Evolutionary conservation across 2,329 filamentous ascomycete species (phyloP).

Genomic region (Colletotrichum sp.): DNA sequence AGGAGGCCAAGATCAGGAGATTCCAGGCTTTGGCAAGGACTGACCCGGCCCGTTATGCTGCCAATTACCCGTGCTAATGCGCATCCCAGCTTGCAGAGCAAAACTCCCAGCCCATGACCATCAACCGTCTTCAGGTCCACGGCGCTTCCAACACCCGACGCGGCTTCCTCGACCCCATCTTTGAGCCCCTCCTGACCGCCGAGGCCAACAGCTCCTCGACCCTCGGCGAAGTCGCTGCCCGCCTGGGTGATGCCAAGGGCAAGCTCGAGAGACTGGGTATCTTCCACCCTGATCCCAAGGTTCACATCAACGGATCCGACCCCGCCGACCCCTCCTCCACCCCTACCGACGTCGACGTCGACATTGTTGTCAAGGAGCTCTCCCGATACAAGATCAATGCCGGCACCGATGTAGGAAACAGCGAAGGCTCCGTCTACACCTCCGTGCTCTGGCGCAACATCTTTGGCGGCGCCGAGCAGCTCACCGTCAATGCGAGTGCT

Average conservation of each 20-base stretch:
- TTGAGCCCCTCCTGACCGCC: constrained; percentile 77
- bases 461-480: constrained; percentile 89
- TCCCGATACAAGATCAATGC: constrained; percentile 88
- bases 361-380: constrained; percentile 82
- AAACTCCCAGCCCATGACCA: constrained; percentile 70
- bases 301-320: constrained; percentile 81
- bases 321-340: constrained; percentile 71
- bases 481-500: constrained; percentile 85
- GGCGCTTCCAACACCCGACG: constrained; percentile 84
- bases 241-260: constrained; percentile 72
- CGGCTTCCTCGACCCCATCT: constrained; percentile 81
- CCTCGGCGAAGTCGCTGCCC: constrained; percentile 77
- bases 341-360: constrained; percentile 81
- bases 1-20: constrained; percentile 44
- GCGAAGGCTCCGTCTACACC: constrained; percentile 91
- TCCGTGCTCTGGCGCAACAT: constrained; percentile 89
- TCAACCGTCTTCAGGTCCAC: constrained; percentile 84
- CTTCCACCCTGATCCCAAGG: constrained; percentile 81
- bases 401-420: constrained; percentile 91
- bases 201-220: constrained; percentile 74
- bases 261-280: constrained; percentile 86
- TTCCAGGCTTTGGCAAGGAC: constrained; percentile 40
- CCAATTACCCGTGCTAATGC: background rate
- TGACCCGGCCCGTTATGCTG: background rate
- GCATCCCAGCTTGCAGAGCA: constrained; percentile 12